Conservation (phyloP, 352 stramenopile genomes). For the Pythium coloratum region DNA sequence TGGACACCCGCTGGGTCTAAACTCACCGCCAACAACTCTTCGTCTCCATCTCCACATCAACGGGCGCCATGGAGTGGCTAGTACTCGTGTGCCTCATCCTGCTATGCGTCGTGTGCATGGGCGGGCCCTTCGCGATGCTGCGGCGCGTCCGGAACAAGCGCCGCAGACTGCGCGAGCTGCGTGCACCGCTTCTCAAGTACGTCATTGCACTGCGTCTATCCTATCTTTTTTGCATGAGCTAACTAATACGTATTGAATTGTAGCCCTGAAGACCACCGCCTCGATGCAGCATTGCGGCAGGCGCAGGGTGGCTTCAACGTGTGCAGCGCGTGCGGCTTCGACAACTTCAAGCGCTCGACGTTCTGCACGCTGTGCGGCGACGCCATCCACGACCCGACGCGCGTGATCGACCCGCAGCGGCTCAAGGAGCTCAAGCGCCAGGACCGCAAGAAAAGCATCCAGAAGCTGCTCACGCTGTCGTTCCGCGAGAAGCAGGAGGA, state of each 20-base stretch:
- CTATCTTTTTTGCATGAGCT: neutral
- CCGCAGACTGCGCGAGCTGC: constrained; percentile 11
- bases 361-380: constrained; percentile 31
- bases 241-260: neutral
- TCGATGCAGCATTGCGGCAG: constrained; percentile 25
- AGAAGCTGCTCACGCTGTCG: constrained; percentile 14
- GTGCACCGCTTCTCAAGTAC: constrained; percentile 21
- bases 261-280: constrained; percentile 25
- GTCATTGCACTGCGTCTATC: neutral
- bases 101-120: constrained; percentile 17
- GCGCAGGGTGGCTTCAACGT: constrained; percentile 29
- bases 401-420: constrained; percentile 17
- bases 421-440: constrained; percentile 26
- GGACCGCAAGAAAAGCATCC: constrained; percentile 17
- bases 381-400: constrained; percentile 22
- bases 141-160: constrained; percentile 21
- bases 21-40: neutral
- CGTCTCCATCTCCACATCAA: neutral
- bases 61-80: constrained; percentile 21
- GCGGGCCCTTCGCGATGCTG: constrained; percentile 21
- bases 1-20: neutral
- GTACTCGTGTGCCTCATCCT: constrained; percentile 14
- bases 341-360: constrained; percentile 33
- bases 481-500: constrained; percentile 22
- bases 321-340: constrained; percentile 27